phyloP scores from a whole-genome alignment of 352 stramenopile species.

The Phytophthora megakarya region DNA sequence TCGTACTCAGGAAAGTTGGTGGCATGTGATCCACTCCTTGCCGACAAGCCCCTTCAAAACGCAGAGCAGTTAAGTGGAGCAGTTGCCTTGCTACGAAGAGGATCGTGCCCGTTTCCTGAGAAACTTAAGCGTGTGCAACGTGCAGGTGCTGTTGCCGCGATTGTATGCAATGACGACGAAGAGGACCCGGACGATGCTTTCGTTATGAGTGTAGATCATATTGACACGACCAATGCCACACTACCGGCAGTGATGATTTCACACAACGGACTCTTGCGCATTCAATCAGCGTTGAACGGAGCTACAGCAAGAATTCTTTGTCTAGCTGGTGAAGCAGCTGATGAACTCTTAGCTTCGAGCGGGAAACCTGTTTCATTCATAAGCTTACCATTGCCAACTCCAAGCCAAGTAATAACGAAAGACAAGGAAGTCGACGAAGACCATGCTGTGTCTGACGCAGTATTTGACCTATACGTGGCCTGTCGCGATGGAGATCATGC shows the following conservation, averaged over 20 bases:
- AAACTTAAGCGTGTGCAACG: conserved; percentile 71
- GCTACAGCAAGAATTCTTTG: conserved; percentile 51
- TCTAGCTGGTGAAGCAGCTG: conserved; percentile 52
- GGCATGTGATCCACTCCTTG: conserved; percentile 54
- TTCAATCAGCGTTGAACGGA: conserved; percentile 29
- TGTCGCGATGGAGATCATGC: conserved; percentile 55
- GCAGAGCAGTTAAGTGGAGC: conserved; percentile 35
- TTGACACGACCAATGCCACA: conserved; percentile 65
- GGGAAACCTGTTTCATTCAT: conserved; percentile 30
- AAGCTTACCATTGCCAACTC: conserved; percentile 20
- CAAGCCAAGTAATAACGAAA: neutral
- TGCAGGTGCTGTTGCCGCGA: conserved; percentile 56
- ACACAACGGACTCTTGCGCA: conserved; percentile 38
- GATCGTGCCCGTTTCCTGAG: conserved; percentile 67
- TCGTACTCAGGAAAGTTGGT: conserved; percentile 54
- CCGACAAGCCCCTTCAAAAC: conserved; percentile 49
- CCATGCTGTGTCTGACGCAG: neutral
- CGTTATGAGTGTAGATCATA: conserved; percentile 76
- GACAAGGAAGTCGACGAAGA: neutral
- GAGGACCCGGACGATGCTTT: conserved; percentile 56
- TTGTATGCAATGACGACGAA: conserved; percentile 73
- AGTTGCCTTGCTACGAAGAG: conserved; percentile 61
- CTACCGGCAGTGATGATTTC: conserved; percentile 80
- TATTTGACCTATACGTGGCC: conserved; percentile 28
- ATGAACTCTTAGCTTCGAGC: conserved; percentile 28